These are phyloP conservation scores for Tephrocybe sp. DNA, from an alignment of 768 basidiomycete species.

Conservation along the genomic window DNA sequence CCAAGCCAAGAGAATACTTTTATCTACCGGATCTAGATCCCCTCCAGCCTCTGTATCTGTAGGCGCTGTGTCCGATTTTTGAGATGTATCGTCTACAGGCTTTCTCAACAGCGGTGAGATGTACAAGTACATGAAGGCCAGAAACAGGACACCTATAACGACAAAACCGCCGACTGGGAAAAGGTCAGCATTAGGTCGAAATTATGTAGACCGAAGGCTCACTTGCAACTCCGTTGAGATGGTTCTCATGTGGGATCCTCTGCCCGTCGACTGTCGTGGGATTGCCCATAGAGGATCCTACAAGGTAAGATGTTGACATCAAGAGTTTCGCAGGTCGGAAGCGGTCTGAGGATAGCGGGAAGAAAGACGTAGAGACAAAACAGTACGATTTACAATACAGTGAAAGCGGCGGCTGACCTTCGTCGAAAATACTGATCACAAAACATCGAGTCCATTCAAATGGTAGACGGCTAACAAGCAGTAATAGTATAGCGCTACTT, in stretches of 20 bases:
- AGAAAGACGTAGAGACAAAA: no score
- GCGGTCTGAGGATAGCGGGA: no score
- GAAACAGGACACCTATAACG: conserved; percentile 22
- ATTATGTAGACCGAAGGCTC: neutral
- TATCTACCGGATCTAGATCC: conserved; percentile 14
- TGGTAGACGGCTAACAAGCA: no score
- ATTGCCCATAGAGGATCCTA: neutral
- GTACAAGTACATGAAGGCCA: conserved; percentile 24
- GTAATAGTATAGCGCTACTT: no score
- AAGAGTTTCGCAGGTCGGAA: no score
- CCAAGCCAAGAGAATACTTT: conserved; percentile 23
- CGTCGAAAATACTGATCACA: no score
- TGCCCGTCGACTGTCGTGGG: neutral
- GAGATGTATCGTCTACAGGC: neutral
- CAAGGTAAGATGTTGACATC: neutral
- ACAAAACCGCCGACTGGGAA: conserved; percentile 23
- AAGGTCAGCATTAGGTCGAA: neutral
- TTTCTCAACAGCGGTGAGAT: conserved; percentile 19
- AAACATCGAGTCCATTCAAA: no score
- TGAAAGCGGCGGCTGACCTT: no score
- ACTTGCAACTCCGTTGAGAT: neutral
- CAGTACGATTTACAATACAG: no score
- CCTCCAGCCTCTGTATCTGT: conserved; percentile 14
- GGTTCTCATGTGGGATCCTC: neutral
- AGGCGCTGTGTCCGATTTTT: neutral